Percentiles rank a stretch among this genome's conserved stretches.
Conservation (phyloP, 768 basidiomycete species). For the Collybia sordida region DNA sequence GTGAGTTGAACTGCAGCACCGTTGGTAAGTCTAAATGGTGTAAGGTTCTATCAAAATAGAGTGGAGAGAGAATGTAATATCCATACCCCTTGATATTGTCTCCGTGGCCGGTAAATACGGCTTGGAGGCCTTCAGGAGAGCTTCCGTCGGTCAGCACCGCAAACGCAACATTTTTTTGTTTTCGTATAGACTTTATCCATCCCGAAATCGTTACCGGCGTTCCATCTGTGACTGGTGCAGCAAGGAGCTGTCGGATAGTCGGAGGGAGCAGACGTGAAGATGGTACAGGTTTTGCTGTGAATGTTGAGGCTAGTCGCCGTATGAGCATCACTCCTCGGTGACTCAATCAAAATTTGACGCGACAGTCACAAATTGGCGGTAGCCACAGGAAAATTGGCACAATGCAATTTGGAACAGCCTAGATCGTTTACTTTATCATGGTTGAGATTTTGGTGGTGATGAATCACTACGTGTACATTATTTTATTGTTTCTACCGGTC, state of each 20-base stretch:
- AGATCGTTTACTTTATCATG: too few species aligned
- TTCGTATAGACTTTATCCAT: slow-evolving; percentile 84
- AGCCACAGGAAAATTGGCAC: too few species aligned
- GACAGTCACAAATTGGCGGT: too few species aligned
- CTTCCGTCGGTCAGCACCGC: slow-evolving; percentile 83
- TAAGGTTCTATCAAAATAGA: not conserved
- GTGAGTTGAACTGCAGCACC: slow-evolving; percentile 18
- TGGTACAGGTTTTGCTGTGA: too few species aligned
- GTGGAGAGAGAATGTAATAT: not conserved
- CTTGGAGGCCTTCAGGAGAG: slow-evolving; percentile 67
- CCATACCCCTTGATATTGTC: slow-evolving; percentile 27
- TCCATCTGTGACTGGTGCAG: slow-evolving; percentile 5
- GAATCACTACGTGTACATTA: too few species aligned
- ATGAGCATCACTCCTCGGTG: too few species aligned
- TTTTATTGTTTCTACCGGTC: too few species aligned
- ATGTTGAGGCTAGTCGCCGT: too few species aligned
- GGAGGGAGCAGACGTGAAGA: slow-evolving; percentile 17
- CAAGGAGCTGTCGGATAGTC: slow-evolving; percentile 30
- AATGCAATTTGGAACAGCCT: too few species aligned
- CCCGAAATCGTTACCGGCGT: slow-evolving; percentile 55
- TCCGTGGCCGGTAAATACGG: slow-evolving; percentile 55
- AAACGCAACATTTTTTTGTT: slow-evolving; percentile 89
- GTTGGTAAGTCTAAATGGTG: slow-evolving; percentile 18
- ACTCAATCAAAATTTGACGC: too few species aligned
- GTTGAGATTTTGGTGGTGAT: too few species aligned